Conservation (phyloP, 352 stramenopile species). For the Hyaloperonospora arabidopsidis region DNA sequence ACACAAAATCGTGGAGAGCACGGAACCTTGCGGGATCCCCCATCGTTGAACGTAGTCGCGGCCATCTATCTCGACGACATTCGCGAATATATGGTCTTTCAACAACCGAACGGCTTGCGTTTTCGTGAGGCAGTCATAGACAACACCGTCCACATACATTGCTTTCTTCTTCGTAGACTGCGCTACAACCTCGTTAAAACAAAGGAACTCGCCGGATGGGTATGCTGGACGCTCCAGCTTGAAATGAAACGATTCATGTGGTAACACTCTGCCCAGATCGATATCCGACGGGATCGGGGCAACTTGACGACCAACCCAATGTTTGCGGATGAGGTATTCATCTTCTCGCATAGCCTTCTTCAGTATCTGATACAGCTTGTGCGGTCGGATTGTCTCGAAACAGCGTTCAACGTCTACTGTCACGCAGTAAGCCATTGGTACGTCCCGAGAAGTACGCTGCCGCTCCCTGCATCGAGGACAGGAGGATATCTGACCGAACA, state of each 20-base stretch:
- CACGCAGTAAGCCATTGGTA: constrained; percentile 43
- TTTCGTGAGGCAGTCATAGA: constrained; percentile 67
- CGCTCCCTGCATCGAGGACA: constrained; percentile 30
- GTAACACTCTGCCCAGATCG: constrained; percentile 1
- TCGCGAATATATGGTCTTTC: constrained; percentile 55
- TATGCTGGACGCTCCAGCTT: constrained; percentile 55
- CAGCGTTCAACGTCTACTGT: constrained; percentile 72
- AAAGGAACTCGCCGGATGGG: constrained; percentile 40
- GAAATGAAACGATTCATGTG: constrained; percentile 31
- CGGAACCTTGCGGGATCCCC: constrained; percentile 76
- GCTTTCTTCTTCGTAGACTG: constrained; percentile 37
- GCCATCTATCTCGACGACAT: constrained; percentile 47
- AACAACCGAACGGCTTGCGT: constrained; percentile 41
- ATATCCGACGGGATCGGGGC: constrained; percentile 12
- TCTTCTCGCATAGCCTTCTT: constrained; percentile 60
- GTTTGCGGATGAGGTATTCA: constrained; percentile 66
- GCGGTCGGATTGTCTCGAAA: constrained; percentile 70
- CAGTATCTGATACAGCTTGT: constrained; percentile 55
- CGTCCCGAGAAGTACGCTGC: constrained; percentile 1
- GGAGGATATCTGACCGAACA: constrained; percentile 31
- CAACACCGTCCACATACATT: constrained; percentile 64
- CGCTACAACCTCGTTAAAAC: constrained; percentile 44
- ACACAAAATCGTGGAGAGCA: constrained; percentile 73
- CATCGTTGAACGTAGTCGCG: constrained; percentile 46
- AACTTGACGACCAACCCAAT: constrained; percentile 58